Evolutionary conservation across 352 stramenopile species (phyloP).

Genomic region (Phytophthora sansomeana): DNA sequence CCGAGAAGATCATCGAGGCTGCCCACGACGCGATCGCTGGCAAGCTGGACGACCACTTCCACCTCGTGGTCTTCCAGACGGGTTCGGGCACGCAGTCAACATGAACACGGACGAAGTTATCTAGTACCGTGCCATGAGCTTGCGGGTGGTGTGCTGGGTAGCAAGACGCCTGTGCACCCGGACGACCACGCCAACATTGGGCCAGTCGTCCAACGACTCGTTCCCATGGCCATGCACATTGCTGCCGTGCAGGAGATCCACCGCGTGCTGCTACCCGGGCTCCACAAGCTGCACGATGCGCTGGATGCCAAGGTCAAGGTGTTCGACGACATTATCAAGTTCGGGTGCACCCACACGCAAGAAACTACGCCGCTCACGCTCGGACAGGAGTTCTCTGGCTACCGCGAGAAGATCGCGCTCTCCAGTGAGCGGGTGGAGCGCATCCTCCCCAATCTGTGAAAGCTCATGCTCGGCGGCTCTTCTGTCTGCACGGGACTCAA

Average conservation of each 20-base stretch:
- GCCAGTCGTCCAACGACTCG: slow-evolving; percentile 97
- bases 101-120: slow-evolving; percentile 87
- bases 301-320: slow-evolving; percentile 91
- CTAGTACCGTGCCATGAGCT: slow-evolving; percentile 75
- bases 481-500: slow-evolving; percentile 95
- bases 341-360: slow-evolving; percentile 95
- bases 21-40: slow-evolving; percentile 94
- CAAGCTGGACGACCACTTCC: slow-evolving; percentile 96
- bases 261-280: slow-evolving; percentile 70
- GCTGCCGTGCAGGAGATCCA: slow-evolving; percentile 90
- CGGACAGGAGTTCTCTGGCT: slow-evolving; percentile 97
- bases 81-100: slow-evolving; percentile 79
- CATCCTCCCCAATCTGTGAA: slow-evolving; percentile 88
- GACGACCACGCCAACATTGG: slow-evolving; percentile 99
- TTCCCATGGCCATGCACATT: slow-evolving; percentile 98
- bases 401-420: slow-evolving; percentile 93
- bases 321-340: slow-evolving; percentile 97
- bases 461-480: slow-evolving; percentile 95
- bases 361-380: slow-evolving; percentile 97
- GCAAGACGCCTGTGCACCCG: slow-evolving; percentile 87
- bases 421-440: slow-evolving; percentile 89
- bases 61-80: slow-evolving; percentile 86
- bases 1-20: slow-evolving; percentile 92
- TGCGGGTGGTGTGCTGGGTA: slow-evolving; percentile 54
- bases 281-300: slow-evolving; percentile 84